These are phyloP conservation scores for Peronospora destructor DNA, from an alignment of 352 stramenopile genomes.

Conservation along the genomic window DNA sequence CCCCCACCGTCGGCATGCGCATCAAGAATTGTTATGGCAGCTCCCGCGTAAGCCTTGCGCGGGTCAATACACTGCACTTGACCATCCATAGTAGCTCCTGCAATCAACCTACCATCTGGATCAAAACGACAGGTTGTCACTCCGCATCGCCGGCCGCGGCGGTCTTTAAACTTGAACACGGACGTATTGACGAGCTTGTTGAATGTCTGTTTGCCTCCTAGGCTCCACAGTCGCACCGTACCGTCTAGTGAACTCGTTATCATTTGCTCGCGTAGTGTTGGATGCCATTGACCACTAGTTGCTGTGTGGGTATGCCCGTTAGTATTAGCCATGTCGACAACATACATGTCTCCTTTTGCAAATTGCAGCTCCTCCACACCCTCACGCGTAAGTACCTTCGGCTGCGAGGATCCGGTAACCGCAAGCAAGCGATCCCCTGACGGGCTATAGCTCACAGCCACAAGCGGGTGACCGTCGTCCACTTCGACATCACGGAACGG, in stretches of 20 bases:
- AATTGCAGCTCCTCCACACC: conserved; percentile 77
- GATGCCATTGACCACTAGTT: conserved; percentile 68
- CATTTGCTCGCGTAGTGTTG: conserved; percentile 58
- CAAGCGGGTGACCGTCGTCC: conserved; percentile 70
- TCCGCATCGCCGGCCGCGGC: conserved; percentile 56
- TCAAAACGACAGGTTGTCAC: conserved; percentile 74
- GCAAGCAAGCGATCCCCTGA: conserved; percentile 68
- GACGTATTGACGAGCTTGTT: conserved; percentile 77
- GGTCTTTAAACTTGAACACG: conserved; percentile 80
- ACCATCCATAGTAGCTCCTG: conserved; percentile 68
- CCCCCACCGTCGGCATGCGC: conserved; percentile 65
- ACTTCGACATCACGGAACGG: conserved; percentile 76
- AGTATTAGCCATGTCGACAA: conserved; percentile 81
- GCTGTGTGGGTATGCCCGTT: conserved; percentile 74
- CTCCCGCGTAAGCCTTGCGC: conserved; percentile 59
- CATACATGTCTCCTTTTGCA: conserved; percentile 81
- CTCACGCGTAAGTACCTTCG: conserved; percentile 71
- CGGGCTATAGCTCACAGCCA: conserved; percentile 76
- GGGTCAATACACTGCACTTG: conserved; percentile 74
- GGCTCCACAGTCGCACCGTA: conserved; percentile 68
- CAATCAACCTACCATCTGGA: conserved; percentile 49
- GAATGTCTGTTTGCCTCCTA: conserved; percentile 63
- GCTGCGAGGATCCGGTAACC: conserved; percentile 63
- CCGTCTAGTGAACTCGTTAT: conserved; percentile 78
- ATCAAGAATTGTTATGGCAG: conserved; percentile 52